Evolutionary conservation across 179 eudicot species (phyloP).

Genomic region (Vitellaria paradoxa): DNA sequence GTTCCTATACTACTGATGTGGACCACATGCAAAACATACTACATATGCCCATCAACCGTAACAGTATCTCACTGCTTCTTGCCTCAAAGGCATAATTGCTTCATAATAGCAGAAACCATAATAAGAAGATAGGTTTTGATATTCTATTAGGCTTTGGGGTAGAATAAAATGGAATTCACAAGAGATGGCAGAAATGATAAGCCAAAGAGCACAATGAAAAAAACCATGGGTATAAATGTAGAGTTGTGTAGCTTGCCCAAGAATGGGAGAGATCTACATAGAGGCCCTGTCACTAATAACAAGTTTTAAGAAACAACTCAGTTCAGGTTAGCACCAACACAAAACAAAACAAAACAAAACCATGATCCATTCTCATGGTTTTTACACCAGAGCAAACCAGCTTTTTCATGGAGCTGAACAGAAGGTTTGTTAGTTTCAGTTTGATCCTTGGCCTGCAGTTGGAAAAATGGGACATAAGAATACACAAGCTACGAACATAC

Average conservation of each 20-base stretch:
- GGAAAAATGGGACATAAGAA: neutral
- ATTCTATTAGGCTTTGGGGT: neutral
- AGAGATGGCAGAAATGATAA: neutral
- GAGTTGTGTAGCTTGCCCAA: neutral
- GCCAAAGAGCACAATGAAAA: neutral
- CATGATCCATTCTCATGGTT: neutral
- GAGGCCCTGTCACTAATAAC: neutral
- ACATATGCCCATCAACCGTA: neutral
- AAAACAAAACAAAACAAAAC: neutral
- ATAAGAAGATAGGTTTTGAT: neutral
- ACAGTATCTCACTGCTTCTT: neutral
- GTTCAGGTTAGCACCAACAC: neutral
- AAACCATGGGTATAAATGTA: neutral
- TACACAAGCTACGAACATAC: neutral
- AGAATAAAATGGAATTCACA: neutral
- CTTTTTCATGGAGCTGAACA: neutral
- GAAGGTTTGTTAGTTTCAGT: neutral
- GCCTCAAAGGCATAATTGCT: neutral
- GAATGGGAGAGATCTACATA: neutral
- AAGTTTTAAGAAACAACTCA: neutral
- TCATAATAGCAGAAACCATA: neutral
- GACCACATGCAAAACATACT: too few relatives aligned
- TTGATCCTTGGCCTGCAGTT: neutral
- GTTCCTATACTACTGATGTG: too few relatives aligned
- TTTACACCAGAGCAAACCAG: neutral